A percentile compares a stretch with the other conserved stretches of the same genome.
Evolutionary conservation across 192 early-diverging fungal species (phyloP).

Genomic region (Chytriomyces confervae): DNA sequence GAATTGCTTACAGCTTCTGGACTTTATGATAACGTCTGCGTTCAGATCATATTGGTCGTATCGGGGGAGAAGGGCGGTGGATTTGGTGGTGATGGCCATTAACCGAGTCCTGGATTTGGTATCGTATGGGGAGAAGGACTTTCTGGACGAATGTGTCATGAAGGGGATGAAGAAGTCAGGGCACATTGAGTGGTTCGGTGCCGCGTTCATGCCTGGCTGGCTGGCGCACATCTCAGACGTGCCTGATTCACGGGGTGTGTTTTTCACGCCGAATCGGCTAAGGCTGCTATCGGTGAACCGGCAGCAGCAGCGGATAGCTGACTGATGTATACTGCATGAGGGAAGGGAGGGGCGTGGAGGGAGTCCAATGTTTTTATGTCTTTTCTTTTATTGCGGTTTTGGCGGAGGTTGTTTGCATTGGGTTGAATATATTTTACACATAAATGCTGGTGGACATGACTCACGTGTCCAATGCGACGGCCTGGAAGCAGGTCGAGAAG

Average conservation of each 20-base stretch:
- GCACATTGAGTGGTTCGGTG: conserved; percentile 14
- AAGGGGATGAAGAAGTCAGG: conserved; percentile 28
- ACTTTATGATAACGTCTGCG: conserved; percentile 2
- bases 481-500: background rate
- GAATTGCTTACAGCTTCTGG: background rate
- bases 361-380: background rate
- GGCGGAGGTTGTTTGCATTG: background rate
- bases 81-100: background rate
- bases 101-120: background rate
- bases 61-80: background rate
- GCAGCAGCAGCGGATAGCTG: background rate
- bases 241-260: background rate
- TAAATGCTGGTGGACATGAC: background rate
- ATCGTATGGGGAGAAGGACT: background rate
- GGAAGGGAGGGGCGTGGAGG: background rate
- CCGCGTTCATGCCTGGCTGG: background rate
- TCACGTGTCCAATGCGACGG: conserved; percentile 25
- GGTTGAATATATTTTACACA: background rate
- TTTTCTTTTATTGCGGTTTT: background rate
- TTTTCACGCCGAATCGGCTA: conserved; percentile 4
- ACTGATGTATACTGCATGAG: background rate
- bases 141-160: conserved; percentile 4
- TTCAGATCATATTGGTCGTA: conserved; percentile 10
- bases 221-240: background rate
- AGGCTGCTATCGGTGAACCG: background rate